A percentile compares a stretch with the other conserved stretches of the same genome.
Conservation (phyloP, 2,329 filamentous ascomycete genomes). For the Proliferodiscus dingleyae region DNA sequence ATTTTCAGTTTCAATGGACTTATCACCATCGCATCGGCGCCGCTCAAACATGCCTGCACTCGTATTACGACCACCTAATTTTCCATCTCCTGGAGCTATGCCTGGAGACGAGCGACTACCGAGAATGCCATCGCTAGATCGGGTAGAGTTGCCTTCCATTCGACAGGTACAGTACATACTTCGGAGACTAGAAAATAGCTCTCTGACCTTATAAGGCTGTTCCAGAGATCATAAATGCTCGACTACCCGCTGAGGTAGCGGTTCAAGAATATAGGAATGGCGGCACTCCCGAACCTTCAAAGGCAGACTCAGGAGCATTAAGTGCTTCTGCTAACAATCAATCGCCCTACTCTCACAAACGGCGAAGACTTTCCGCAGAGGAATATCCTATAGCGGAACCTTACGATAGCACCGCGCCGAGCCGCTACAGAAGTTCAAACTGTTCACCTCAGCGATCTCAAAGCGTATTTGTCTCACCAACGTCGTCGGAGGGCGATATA, state of each 20-base stretch:
- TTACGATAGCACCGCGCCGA: too few relatives aligned
- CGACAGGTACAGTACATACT: conserved; percentile 12
- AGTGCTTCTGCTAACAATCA: background rate
- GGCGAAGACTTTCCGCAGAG: conserved; percentile 17
- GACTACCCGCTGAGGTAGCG: background rate
- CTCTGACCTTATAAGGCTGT: conserved; percentile 12
- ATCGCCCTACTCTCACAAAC: conserved; percentile 16
- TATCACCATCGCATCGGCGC: conserved; percentile 10
- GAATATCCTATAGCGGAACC: conserved; percentile 9
- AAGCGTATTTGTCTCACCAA: conserved; percentile 12
- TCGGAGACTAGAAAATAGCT: background rate
- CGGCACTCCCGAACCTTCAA: conserved; percentile 8
- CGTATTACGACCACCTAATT: conserved; percentile 7
- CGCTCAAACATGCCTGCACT: conserved; percentile 15
- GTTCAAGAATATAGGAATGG: conserved; percentile 9
- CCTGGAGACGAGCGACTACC: conserved; percentile 9
- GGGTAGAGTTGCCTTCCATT: conserved; percentile 20
- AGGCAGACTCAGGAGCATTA: background rate
- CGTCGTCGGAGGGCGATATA: conserved; percentile 5
- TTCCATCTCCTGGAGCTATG: conserved; percentile 11
- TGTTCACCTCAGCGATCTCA: conserved; percentile 7
- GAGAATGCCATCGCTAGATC: conserved; percentile 10
- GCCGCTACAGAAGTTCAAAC: conserved; percentile 12
- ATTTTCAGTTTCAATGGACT: background rate
- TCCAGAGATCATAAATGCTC: conserved; percentile 10